A percentile compares a stretch with the other conserved stretches of the same genome.
phyloP scores from a whole-genome alignment of 805 yeast genomes.

The Cyberlindnera euphorbiiphila region DNA sequence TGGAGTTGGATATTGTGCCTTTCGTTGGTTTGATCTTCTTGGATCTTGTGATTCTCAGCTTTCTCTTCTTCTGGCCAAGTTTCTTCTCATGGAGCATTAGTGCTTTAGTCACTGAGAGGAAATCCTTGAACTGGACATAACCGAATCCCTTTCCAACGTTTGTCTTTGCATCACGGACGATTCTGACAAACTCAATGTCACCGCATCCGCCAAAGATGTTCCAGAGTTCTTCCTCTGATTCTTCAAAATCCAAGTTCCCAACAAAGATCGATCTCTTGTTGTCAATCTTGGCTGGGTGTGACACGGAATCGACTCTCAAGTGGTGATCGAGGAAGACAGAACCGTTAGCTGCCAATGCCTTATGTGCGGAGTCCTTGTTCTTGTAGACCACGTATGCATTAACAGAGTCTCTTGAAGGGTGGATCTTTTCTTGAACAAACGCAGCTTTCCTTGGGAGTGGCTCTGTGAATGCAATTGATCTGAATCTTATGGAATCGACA shows the following conservation, averaged over 20 bases:
- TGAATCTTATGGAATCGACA: slow-evolving; percentile 77
- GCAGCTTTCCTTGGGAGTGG: slow-evolving; percentile 91
- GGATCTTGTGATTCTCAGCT: slow-evolving; percentile 74
- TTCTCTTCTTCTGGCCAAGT: slow-evolving; percentile 45
- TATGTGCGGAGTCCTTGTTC: slow-evolving; percentile 42
- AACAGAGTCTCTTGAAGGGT: slow-evolving; percentile 71
- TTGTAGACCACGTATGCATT: slow-evolving; percentile 86
- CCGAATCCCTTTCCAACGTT: slow-evolving; percentile 98
- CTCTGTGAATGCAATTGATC: slow-evolving; percentile 88
- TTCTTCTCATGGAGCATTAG: slow-evolving; percentile 70
- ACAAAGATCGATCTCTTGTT: slow-evolving; percentile 82
- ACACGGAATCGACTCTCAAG: slow-evolving; percentile 86
- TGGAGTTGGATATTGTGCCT: slow-evolving; percentile 8
- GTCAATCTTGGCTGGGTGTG: slow-evolving; percentile 86
- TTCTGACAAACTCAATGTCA: slow-evolving; percentile 81
- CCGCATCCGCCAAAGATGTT: slow-evolving; percentile 65
- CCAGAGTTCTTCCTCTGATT: slow-evolving; percentile 87
- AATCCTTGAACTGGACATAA: slow-evolving; percentile 82
- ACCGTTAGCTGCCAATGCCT: slow-evolving; percentile 57
- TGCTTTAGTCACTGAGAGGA: slow-evolving; percentile 75
- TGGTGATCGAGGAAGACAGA: slow-evolving; percentile 66
- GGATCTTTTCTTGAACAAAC: slow-evolving; percentile 72
- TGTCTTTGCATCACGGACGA: slow-evolving; percentile 88
- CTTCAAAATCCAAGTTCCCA: slow-evolving; percentile 93
- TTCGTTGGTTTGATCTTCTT: slow-evolving; percentile 33